Conservation (phyloP, 192 early-diverging fungal genomes). For the Kappamyces sp. region DNA sequence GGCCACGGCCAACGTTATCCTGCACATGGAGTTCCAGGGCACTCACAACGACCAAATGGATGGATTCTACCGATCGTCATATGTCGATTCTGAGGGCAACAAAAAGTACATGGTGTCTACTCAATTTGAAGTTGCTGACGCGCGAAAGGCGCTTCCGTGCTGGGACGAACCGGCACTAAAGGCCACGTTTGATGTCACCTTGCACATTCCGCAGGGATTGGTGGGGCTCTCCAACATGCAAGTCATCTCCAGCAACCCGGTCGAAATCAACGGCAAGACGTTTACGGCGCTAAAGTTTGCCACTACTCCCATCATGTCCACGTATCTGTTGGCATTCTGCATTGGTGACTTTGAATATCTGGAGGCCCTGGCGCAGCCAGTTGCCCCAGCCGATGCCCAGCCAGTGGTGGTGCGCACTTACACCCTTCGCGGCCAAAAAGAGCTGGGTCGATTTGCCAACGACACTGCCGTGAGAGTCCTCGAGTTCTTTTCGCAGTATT, state of each 20-base stretch:
- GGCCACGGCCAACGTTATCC: constrained; percentile 34
- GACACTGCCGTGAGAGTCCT: constrained; percentile 68
- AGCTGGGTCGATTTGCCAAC: constrained; percentile 78
- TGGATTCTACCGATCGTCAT: constrained; percentile 88
- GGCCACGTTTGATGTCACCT: constrained; percentile 87
- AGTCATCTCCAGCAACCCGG: constrained; percentile 57
- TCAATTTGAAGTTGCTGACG: constrained; percentile 92
- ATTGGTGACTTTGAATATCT: constrained; percentile 91
- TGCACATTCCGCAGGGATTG: constrained; percentile 68
- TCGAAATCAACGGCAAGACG: constrained; percentile 43
- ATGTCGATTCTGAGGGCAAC: constrained; percentile 46
- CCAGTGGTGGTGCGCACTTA: constrained; percentile 82
- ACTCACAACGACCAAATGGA: constrained; percentile 74
- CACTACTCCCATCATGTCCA: constrained; percentile 89
- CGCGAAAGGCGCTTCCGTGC: constrained; percentile 89
- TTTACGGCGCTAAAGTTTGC: constrained; percentile 82
- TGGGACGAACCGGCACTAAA: constrained; percentile 96
- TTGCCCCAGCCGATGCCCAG: constrained; percentile 49
- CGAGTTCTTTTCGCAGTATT: constrained; percentile 84
- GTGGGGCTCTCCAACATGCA: constrained; percentile 93
- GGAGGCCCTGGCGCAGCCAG: constrained; percentile 67
- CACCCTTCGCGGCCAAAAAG: constrained; percentile 68
- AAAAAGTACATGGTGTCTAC: constrained; percentile 74
- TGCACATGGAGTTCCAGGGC: constrained; percentile 45
- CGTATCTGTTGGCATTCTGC: constrained; percentile 88